Percentiles rank a stretch among this genome's conserved stretches.
Evolutionary conservation across 139 green algal genomes (phyloP).

Genomic region (Auxenochlorella protothecoides): DNA sequence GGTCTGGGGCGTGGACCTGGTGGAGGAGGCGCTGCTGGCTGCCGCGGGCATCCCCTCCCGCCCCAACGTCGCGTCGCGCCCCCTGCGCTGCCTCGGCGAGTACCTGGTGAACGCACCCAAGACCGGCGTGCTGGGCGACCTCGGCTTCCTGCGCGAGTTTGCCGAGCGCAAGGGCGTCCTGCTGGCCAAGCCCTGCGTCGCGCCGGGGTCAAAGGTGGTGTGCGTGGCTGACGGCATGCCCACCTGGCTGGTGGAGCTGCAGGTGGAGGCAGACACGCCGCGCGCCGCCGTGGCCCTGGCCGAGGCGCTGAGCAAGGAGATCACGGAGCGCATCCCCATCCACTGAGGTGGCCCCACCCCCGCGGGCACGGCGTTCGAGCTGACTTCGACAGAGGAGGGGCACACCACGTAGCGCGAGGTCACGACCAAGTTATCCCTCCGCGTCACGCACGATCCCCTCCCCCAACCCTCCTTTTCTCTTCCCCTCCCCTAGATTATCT

Average conservation of each 20-base stretch:
- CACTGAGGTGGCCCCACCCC: too few relatives aligned
- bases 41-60: constrained; percentile 65
- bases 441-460: too few relatives aligned
- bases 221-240: constrained; percentile 71
- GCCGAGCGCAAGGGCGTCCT: constrained; percentile 51
- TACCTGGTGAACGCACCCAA: constrained; percentile 69
- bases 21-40: constrained; percentile 48
- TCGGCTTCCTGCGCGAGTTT: constrained; percentile 50
- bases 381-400: too few relatives aligned
- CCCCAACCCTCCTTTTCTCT: too few relatives aligned
- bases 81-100: constrained; percentile 65
- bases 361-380: too few relatives aligned
- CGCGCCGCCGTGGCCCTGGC: too few relatives aligned
- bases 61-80: constrained; percentile 45
- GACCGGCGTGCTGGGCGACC: constrained; percentile 36
- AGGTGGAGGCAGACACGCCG: too few relatives aligned
- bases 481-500: too few relatives aligned
- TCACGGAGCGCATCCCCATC: too few relatives aligned
- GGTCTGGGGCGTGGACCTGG: constrained; percentile 59
- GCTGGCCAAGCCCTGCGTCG: constrained; percentile 59
- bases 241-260: constrained; percentile 73
- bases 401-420: too few relatives aligned
- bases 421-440: too few relatives aligned
- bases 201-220: constrained; percentile 26
- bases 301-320: too few relatives aligned